These are phyloP conservation scores for Trifolium dubium DNA, from an alignment of 306 rosid species.

Conservation along the genomic window DNA sequence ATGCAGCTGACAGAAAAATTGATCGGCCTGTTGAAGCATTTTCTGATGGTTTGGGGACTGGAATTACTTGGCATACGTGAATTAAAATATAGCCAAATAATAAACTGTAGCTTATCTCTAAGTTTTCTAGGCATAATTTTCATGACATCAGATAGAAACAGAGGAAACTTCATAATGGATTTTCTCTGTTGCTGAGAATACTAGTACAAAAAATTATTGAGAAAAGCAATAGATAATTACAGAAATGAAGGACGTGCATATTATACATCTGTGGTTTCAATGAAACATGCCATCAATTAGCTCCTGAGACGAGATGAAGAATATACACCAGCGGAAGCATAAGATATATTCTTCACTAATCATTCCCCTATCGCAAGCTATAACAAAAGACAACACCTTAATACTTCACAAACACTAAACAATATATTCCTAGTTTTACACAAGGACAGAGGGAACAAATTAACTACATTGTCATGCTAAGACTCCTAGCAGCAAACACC, in stretches of 20 bases:
- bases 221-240: conserved; percentile 7
- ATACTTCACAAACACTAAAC: not conserved
- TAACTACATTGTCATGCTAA: not conserved
- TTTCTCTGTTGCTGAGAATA: conserved; percentile 5
- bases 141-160: conserved; percentile 16
- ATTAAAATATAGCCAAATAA: conserved; percentile 1
- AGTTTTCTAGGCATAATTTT: conserved; percentile 1
- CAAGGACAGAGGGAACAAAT: not conserved
- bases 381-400: too few species aligned
- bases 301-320: not conserved
- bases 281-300: too few species aligned
- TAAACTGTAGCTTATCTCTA: conserved; percentile 22
- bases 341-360: too few species aligned
- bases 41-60: not conserved
- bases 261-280: too few species aligned
- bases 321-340: too few species aligned
- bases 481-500: not conserved
- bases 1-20: not conserved
- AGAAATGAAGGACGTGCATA: too few species aligned
- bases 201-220: conserved; percentile 12
- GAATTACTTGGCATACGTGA: not conserved
- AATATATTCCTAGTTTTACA: not conserved
- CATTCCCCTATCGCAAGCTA: too few species aligned
- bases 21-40: not conserved
- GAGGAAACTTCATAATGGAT: conserved; percentile 9